These are phyloP conservation scores for Rhododendron mucronatum DNA, from an alignment of 148 eudicot genomes.

Conservation along the genomic window DNA sequence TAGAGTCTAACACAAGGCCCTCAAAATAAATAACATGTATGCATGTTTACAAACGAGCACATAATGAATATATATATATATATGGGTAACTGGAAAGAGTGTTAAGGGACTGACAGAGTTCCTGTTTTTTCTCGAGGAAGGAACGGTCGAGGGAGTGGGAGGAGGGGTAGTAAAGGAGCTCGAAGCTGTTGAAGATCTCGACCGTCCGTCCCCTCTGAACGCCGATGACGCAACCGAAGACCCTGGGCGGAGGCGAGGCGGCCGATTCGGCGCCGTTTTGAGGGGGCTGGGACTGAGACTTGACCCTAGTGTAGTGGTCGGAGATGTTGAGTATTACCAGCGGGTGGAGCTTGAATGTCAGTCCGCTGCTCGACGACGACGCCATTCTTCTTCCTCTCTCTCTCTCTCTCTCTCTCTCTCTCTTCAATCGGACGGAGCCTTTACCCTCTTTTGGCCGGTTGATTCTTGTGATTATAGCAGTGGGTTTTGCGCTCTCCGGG, in stretches of 20 bases:
- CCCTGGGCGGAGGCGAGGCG: conserved; percentile 37
- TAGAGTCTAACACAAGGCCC: not conserved
- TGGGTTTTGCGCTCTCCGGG: not conserved
- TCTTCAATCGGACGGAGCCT: not conserved
- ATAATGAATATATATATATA: not conserved
- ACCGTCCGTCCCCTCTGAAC: conserved; percentile 80
- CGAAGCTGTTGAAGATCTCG: conserved; percentile 94
- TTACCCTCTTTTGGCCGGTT: not conserved
- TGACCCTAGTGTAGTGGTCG: conserved; percentile 55
- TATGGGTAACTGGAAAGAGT: not conserved
- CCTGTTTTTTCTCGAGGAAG: conserved; percentile 85
- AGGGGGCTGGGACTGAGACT: conserved; percentile 47
- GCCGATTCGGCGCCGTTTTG: not conserved
- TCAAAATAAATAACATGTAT: not conserved
- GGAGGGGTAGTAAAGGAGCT: conserved; percentile 55
- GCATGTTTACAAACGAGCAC: conserved; percentile 6
- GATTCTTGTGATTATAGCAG: not conserved
- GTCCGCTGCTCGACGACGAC: conserved; percentile 78
- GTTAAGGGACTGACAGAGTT: conserved; percentile 58
- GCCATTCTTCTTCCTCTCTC: conserved; percentile 33
- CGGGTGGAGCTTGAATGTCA: conserved; percentile 95
- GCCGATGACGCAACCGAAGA: conserved; percentile 86
- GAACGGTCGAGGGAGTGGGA: conserved; percentile 65
- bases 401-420: not conserved
- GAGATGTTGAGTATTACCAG: conserved; percentile 47